Base-by-base conservation (phyloP, 176 grass and related monocot genomes). In the Carex parvula region DNA sequence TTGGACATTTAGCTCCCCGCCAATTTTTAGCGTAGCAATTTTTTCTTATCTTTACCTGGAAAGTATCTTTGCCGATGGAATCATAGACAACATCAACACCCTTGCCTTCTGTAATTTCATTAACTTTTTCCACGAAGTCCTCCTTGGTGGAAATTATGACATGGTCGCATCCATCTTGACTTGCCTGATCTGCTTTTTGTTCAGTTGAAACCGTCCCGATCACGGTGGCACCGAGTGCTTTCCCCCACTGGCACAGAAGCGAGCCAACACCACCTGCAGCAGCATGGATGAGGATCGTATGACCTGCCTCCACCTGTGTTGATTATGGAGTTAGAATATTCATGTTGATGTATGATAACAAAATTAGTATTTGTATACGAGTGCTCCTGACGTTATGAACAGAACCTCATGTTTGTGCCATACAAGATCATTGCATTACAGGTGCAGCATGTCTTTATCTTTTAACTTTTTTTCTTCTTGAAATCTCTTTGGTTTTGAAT, bases 71-170 rank as follows among this genome's bases (percentile, higher is more conserved):
- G 24, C 95, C 95, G 39, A 98, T 91, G 57, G 92, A 93, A 89
- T 98, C 95, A 85, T 98, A 98, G 20, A 98, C 92, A 54, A 89
- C 91, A 57, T 93, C 82, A 15, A 98, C 95, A 56, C 95, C 95
- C 84, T 92, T 93, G 8, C 86, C 92, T 9, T 29, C 76, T 68
- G 95, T 98, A 71, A 98, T 93, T 83, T 95, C 91, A 80, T 88
- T 86, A 74, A 98, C 95, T 88, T 70, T 93, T 64, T 82, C n/a
- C 2, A 84, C 95, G 6, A 98, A 90, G 83, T 98, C 89, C 77
- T 95, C 88, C 88, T 90, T 92, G 32, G 86, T 98, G 80, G 87
- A 90, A 18, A 95, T 60, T 79, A 98, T 98, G 50, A 87, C 83
- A 81, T 95, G 91, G 76, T 83, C 87, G 1, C 95, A 98, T 83